Base-by-base conservation (phyloP, 73 alveolate genomes). In the Paramecium primaurelia region DNA sequence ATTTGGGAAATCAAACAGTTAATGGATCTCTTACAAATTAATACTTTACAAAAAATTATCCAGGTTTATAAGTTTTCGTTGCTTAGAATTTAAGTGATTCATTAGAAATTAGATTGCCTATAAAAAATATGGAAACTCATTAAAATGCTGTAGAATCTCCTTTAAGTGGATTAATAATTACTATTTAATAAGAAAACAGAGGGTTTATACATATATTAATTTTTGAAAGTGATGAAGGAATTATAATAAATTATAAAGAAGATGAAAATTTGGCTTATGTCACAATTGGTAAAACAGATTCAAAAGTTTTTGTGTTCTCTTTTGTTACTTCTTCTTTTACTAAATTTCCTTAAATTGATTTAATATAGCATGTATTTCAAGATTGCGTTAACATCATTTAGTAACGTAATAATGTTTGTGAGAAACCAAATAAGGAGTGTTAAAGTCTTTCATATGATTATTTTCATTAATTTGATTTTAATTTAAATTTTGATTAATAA, bases 131-230 rank as follows among this genome's bases (percentile, higher is more conserved):
- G 47, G 51, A 80, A 47, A 80, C 91, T 26, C 16, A 80, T 42
- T 26, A 80, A 49, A 26, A 80, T 22, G 71, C 44, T 10, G 44
- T 42, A 0, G 49, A 80, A 14, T 28, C 47, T 8, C 77, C 71
- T 12, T 16, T 75, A n/a, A 75, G 60, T 45, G 91, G 91, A 5
- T 20, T 80, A 44, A 44, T 80, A 4, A 80, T 80, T 22, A 80
- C 54, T 3, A 28, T 80, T 11, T 18, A 80, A 49, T 20, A 80
- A 49, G 91, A 47, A 25, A 80, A 80, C 49, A 42, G 47, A 45
- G 91, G 91, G 8, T 80, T 80, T 47, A 80, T 80, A 40, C 91
- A 80, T 80, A n/a, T 80, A 47, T 32, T 80, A 7, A 32, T 80
- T 10, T 80, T 45, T 49, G 44, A 80, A 44, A 28, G 58, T 44